Evolutionary conservation across 2,329 filamentous ascomycete species (phyloP).

Genomic region (Neopestalotiopsis rosae): DNA sequence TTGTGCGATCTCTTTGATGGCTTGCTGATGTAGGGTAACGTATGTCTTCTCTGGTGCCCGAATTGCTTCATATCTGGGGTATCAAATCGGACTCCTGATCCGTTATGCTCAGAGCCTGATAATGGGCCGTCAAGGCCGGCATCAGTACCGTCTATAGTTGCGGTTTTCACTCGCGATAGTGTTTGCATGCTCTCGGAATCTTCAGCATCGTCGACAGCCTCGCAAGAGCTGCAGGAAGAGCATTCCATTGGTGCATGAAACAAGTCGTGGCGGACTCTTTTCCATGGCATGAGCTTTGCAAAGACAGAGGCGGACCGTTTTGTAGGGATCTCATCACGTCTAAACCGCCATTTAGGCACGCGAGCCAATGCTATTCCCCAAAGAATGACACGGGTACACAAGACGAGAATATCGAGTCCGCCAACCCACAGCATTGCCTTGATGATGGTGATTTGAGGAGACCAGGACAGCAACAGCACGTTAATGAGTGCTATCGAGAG

Average conservation of each 20-base stretch:
- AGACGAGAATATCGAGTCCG: conserved; percentile 76
- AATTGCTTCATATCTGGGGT: conserved; percentile 21
- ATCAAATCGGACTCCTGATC: conserved; percentile 19
- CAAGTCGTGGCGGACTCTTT: conserved; percentile 49
- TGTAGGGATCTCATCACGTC: conserved; percentile 51
- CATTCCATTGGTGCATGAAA: conserved; percentile 37
- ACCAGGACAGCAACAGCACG: conserved; percentile 75
- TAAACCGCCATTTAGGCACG: conserved; percentile 90
- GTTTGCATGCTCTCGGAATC: conserved; percentile 30
- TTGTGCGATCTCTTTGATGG: conserved; percentile 45
- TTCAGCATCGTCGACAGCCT: conserved; percentile 35
- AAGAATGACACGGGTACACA: conserved; percentile 74
- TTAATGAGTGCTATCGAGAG: conserved; percentile 85
- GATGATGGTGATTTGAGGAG: conserved; percentile 83
- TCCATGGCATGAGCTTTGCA: conserved; percentile 50
- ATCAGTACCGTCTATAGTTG: conserved; percentile 23
- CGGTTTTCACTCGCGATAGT: conserved; percentile 26
- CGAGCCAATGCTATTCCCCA: conserved; percentile 87
- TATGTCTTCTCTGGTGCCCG: conserved; percentile 49
- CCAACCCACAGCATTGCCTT: conserved; percentile 86
- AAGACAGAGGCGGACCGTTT: conserved; percentile 42
- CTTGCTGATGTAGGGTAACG: conserved; percentile 51
- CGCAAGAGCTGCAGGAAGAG: conserved; percentile 39
- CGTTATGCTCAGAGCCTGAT: not conserved
- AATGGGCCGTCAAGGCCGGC: conserved; percentile 16